A percentile compares a stretch with the other conserved stretches of the same genome.
Conservation (phyloP, 2,329 filamentous ascomycete species). For the Pseudogymnoascus sp. region DNA sequence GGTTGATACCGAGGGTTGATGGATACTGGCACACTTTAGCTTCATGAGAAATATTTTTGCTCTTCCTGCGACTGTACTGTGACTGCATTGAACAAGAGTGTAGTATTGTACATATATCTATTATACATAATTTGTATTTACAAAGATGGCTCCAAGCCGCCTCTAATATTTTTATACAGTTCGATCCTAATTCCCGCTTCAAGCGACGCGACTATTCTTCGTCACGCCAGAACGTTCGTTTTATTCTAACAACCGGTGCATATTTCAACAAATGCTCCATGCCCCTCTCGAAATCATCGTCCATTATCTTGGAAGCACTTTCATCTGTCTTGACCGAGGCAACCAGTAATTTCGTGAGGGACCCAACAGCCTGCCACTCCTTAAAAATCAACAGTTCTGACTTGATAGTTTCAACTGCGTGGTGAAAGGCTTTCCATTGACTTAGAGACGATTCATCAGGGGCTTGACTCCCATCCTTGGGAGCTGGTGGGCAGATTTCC, state of each 20-base stretch:
- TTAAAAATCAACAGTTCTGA: background rate
- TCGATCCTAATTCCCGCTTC: background rate
- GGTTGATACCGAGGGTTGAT: background rate
- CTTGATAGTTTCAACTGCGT: constrained; percentile 1
- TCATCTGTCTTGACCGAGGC: background rate
- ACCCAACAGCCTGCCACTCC: background rate
- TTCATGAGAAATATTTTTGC: background rate
- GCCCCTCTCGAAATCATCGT: background rate
- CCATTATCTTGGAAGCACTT: background rate
- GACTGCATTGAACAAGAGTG: background rate
- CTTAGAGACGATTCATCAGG: background rate
- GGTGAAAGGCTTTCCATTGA: background rate
- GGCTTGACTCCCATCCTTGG: background rate
- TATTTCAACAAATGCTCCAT: background rate
- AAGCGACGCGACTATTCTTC: background rate
- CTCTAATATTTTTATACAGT: background rate
- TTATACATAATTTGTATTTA: background rate
- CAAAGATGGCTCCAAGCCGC: background rate
- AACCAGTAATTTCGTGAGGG: background rate
- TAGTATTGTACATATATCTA: constrained; percentile 5
- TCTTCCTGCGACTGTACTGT: background rate
- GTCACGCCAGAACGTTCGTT: background rate
- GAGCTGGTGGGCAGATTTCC: background rate
- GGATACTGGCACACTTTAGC: background rate
- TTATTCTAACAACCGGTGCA: constrained; percentile 1